A percentile compares a stretch with the other conserved stretches of the same genome.
phyloP scores from a whole-genome alignment of 495 filamentous ascomycete genomes.

The Penicillium malachiteum region DNA sequence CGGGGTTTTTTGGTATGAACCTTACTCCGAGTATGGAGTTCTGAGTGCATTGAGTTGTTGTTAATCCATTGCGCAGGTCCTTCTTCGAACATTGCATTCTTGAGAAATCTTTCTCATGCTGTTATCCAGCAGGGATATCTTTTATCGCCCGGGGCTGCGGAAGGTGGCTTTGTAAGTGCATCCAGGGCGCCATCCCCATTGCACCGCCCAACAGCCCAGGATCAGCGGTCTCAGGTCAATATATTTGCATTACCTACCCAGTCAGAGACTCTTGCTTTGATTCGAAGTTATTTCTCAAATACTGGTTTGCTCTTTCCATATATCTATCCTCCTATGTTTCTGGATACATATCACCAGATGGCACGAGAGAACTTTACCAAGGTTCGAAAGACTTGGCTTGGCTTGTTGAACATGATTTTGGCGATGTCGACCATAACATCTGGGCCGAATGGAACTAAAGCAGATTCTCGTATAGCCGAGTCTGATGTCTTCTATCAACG shows the following conservation, averaged over 20 bases:
- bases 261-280: constrained; percentile 20
- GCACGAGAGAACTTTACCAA: constrained; percentile 27
- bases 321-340: constrained; percentile 34
- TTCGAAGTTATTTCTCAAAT: constrained; percentile 37
- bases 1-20: constrained; percentile 45
- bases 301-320: constrained; percentile 43
- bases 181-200: constrained; percentile 22
- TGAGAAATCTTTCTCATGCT: constrained; percentile 35
- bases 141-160: constrained; percentile 4
- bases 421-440: constrained; percentile 67
- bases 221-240: constrained; percentile 2
- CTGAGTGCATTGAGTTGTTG: not conserved
- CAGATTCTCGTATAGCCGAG: constrained; percentile 17
- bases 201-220: not conserved
- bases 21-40: not conserved
- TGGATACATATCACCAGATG: constrained; percentile 37
- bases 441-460: constrained; percentile 18
- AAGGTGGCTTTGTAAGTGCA: constrained; percentile 25
- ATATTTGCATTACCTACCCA: constrained; percentile 27
- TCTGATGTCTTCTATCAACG: constrained; percentile 42
- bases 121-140: constrained; percentile 13
- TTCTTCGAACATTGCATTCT: constrained; percentile 50
- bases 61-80: constrained; percentile 33
- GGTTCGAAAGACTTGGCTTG: constrained; percentile 57
- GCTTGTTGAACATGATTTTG: constrained; percentile 71